phyloP scores from a whole-genome alignment of 257 asterid genomes.

The Catharanthus roseus region DNA sequence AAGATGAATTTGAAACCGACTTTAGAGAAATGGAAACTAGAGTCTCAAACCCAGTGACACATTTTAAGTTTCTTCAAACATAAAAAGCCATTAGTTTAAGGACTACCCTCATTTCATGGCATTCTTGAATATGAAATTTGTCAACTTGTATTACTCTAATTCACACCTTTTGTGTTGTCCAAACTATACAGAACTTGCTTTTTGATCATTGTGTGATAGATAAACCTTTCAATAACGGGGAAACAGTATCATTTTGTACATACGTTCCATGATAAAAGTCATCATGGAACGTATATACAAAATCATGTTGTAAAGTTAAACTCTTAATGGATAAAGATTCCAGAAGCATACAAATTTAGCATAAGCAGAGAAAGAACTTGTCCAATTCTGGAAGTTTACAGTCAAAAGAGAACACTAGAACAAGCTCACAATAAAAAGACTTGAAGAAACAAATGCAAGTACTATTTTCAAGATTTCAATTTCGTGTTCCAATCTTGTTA shows the following conservation, averaged over 20 bases:
- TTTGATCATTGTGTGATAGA: neutral
- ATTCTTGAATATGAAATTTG: neutral
- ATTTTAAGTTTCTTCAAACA: neutral
- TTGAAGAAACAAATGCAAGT: neutral
- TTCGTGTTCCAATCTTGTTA: too few species aligned
- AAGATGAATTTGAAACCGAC: neutral
- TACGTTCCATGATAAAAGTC: too few species aligned
- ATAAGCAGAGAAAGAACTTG: neutral
- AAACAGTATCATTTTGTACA: neutral
- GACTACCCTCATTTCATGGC: neutral
- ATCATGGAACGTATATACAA: neutral
- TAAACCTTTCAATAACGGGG: neutral
- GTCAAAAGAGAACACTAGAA: neutral
- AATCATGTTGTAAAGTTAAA: neutral
- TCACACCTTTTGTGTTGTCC: neutral
- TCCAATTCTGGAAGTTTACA: neutral
- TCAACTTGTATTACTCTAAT: too few species aligned
- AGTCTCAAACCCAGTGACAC: neutral
- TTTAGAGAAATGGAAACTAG: neutral
- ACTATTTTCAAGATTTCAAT: neutral
- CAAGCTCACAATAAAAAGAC: neutral
- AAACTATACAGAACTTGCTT: neutral
- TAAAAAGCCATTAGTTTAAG: neutral
- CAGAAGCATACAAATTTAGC: neutral
- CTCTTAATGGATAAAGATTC: neutral